Conservation (phyloP, 2,329 filamentous ascomycete species). For the Fusarium marasasianum region DNA sequence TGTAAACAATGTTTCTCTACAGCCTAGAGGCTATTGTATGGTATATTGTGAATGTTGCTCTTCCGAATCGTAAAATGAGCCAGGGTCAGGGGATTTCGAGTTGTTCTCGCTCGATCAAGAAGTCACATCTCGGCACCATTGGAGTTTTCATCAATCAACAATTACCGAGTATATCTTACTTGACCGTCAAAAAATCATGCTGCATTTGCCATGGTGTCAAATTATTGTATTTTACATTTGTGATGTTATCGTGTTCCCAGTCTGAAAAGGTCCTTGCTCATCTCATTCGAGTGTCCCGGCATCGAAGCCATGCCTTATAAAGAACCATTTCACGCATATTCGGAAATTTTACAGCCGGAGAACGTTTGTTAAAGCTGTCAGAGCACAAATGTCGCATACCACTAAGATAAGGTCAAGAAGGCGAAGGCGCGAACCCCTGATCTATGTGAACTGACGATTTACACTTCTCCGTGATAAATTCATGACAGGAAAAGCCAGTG, state of each 20-base stretch:
- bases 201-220: no score
- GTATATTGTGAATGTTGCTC: not conserved
- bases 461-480: not conserved
- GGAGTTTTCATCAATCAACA: accelerated
- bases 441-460: not conserved
- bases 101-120: not conserved
- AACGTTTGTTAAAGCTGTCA: not conserved
- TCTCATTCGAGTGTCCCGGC: not conserved
- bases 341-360: not conserved
- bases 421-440: not conserved
- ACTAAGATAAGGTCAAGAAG: not conserved
- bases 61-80: not conserved
- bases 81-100: not conserved
- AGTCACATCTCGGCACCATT: not conserved
- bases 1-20: not conserved
- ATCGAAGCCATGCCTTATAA: not conserved
- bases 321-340: not conserved
- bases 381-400: not conserved
- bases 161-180: no score
- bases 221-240: not conserved
- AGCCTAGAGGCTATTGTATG: not conserved
- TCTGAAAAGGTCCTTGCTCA: not conserved
- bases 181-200: accelerated
- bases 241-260: not conserved
- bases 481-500: not conserved